Conservation (phyloP, 768 basidiomycete genomes). For the Krasilnikovozyma curviuscula region DNA sequence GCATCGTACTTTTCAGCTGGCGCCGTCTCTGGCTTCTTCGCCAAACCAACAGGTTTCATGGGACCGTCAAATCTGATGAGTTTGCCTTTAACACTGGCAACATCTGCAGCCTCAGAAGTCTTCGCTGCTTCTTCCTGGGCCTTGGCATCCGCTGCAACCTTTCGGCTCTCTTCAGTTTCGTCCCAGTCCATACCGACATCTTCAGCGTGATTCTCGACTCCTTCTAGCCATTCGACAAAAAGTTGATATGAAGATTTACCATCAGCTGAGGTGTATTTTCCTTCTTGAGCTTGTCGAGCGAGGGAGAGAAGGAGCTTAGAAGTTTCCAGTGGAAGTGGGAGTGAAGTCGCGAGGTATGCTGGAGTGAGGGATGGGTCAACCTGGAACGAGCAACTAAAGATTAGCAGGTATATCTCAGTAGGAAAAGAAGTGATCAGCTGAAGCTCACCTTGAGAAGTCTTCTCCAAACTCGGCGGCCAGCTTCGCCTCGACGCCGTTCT, state of each 20-base stretch:
- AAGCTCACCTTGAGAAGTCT: slow-evolving; percentile 70
- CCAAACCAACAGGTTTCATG: slow-evolving; percentile 32
- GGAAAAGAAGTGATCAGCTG: slow-evolving; percentile 21
- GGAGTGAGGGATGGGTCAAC: slow-evolving; percentile 29
- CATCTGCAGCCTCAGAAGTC: slow-evolving; percentile 33
- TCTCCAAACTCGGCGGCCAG: slow-evolving; percentile 45
- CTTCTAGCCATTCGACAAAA: slow-evolving; percentile 74
- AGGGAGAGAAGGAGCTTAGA: slow-evolving; percentile 72
- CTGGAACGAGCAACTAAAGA: slow-evolving; percentile 7
- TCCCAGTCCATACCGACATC: slow-evolving; percentile 77
- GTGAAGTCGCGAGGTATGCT: slow-evolving; percentile 34
- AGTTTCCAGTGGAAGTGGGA: slow-evolving; percentile 68
- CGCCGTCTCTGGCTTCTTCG: slow-evolving; percentile 4
- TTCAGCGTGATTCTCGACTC: slow-evolving; percentile 74
- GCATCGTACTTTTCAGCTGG: slow-evolving; percentile 37
- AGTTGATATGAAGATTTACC: slow-evolving; percentile 91
- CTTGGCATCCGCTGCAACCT: slow-evolving; percentile 6
- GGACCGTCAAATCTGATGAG: slow-evolving; percentile 56
- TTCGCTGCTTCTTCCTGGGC: slow-evolving; percentile 25
- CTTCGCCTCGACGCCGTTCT: slow-evolving; percentile 51
- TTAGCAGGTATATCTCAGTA: not conserved
- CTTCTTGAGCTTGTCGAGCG: slow-evolving; percentile 62
- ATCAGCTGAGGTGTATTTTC: slow-evolving; percentile 68
- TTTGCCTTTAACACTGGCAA: slow-evolving; percentile 38
- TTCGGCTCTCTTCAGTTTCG: slow-evolving; percentile 36